Evolutionary conservation across 176 grass and related monocot species (phyloP), one percentile per base, ranked within the genome.

Genomic region (Thalia dealbata): DNA sequence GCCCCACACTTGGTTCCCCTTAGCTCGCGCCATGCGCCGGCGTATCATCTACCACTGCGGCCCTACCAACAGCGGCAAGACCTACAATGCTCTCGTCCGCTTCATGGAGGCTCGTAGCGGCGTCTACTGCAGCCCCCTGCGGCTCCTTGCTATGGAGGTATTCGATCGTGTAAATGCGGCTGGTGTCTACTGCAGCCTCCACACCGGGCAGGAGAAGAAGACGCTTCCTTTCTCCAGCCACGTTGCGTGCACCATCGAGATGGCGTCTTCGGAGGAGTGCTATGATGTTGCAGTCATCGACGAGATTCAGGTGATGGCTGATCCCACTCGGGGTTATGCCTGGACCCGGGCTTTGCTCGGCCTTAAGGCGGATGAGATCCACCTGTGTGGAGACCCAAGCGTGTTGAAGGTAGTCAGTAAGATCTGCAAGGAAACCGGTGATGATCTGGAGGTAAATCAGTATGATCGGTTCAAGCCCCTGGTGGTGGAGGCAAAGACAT

Each of bases 51-150:
- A 97, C 83, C 93, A 92, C 76, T 97, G 93, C 18, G 87, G 93
- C 15, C 87, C 93, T 29, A 97, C 93, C 50, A 97, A 97, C 84
- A 97, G 93, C 14, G 89, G 93, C 61, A 97, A 97, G 83, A 97
- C 93, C 45, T 81, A 97, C 81, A 97, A 97, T 52, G 93, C 89
- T 0, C 80, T 97, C 50, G 67, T 75, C 46, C 93, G 93, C 74
- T 92, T 88, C 56, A 79, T 82, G 24, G 71, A 86, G 0, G 93
- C 93, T 44, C 75, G 81, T 46, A 80, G 81, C 1, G 93, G 87
- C 16, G 67, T 92, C 19, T 97, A 97, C 52, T 97, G 93, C 87
- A 92, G 93, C 82, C 93, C 93, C 10, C 89, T 97, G 14, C 86
- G 89, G 30, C 93, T 97, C 78, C 87, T 97, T 1, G 93, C 93